Base-by-base conservation (phyloP, 352 stramenopile species). In the Aphanomyces cochlioides region DNA sequence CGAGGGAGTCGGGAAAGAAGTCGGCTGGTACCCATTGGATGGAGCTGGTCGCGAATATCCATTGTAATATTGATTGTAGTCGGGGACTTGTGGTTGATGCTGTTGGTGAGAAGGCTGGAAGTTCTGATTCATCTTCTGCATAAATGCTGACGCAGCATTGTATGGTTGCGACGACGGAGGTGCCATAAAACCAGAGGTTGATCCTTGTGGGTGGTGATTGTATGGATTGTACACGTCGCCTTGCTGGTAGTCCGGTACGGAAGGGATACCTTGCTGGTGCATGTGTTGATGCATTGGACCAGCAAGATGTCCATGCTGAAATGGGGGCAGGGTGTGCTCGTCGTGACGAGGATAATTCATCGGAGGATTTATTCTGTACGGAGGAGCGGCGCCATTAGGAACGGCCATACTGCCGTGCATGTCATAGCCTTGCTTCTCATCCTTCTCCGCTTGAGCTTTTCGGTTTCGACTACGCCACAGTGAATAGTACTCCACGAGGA, bases 61-160 rank as follows among this genome's bases (percentile, higher is more conserved):
- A 58, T 15, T n/a, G 45, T 53, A 39, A 15, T 61, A 39, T 40
- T 19, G 8, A 39, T 61, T 41, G 54, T 41, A 61, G 17, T 61
- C 54, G 54, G 50, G n/a, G 54, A 37, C 43, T n/a, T 50, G 34
- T 37, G 54, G 7, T 36, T 8, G 50, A 10, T 53, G 45, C n/a
- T 53, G 50, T 58, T 58, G 50, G 28, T 13, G 17, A 41, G 28
- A 37, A 7, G 17, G 54, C 28, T 19, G 54, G 19, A 61, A 58
- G 36, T 28, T n/a, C 10, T 50, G 43, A 45, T 54, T 67, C 59
- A 67, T 67, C 43, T 67, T 67, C 34, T 67, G 59, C 40, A 67
- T 41, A 19, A 67, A 67, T 41, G 34, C 28, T 15, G 37, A n/a
- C 21, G 57, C 36, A n/a, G 57, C 3, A 36, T 67, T 67, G 43